Conservation (phyloP, 768 basidiomycete species). For the Lactarius tabidus region DNA sequence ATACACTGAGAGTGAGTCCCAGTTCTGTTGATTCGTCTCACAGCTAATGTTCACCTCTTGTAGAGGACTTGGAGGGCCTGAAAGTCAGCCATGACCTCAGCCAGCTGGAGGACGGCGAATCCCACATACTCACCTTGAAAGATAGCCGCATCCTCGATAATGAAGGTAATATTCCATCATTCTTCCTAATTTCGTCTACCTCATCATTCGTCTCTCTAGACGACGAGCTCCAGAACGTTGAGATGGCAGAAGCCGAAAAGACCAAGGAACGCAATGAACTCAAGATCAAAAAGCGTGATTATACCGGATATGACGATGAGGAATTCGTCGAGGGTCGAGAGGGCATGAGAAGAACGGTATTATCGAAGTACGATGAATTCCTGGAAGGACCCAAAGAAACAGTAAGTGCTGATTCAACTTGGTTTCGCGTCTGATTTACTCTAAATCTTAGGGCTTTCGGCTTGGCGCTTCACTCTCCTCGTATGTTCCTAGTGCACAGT, state of each 20-base stretch:
- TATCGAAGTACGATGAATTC: slow-evolving; percentile 93
- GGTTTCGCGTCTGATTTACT: not conserved
- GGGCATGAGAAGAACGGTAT: slow-evolving; percentile 76
- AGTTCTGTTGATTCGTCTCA: not conserved
- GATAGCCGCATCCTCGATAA: slow-evolving; percentile 93
- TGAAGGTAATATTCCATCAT: slow-evolving; percentile 55
- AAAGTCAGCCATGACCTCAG: slow-evolving; percentile 97
- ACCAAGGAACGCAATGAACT: slow-evolving; percentile 74
- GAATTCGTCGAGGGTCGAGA: slow-evolving; percentile 75
- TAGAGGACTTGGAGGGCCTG: slow-evolving; percentile 87
- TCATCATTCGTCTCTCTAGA: slow-evolving; percentile 45
- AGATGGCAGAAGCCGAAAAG: slow-evolving; percentile 86
- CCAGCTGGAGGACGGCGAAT: slow-evolving; percentile 88
- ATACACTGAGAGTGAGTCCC: slow-evolving; percentile 79
- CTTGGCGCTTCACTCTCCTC: slow-evolving; percentile 60
- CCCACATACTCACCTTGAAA: slow-evolving; percentile 93
- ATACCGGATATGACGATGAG: slow-evolving; percentile 95
- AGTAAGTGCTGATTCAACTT: slow-evolving; percentile 38
- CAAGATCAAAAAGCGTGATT: slow-evolving; percentile 85
- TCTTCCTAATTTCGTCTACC: not conserved
- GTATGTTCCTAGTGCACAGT: slow-evolving; percentile 36
- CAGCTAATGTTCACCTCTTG: slow-evolving; percentile 11
- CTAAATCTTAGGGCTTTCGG: slow-evolving; percentile 69
- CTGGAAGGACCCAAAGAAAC: slow-evolving; percentile 69
- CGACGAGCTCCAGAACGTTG: slow-evolving; percentile 96